A percentile compares a stretch with the other conserved stretches of the same genome.
These are phyloP conservation scores for Collybia mongolica DNA, from an alignment of 768 basidiomycete species.

Conservation along the genomic window DNA sequence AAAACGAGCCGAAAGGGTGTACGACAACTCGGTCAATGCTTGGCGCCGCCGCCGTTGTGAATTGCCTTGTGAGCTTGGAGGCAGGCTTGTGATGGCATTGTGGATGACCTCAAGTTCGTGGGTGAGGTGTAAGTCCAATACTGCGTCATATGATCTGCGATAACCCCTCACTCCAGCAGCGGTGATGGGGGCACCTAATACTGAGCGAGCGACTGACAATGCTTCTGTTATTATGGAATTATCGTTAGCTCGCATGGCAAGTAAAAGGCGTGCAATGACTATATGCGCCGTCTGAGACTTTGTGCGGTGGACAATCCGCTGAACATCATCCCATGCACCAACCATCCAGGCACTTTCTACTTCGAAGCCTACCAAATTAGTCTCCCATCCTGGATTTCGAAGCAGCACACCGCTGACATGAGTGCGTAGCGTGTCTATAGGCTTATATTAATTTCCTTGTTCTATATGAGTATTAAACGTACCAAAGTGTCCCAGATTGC, in stretches of 20 bases:
- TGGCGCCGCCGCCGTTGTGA: slow-evolving; percentile 30
- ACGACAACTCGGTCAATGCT: slow-evolving; percentile 42
- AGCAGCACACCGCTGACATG: slow-evolving; percentile 91
- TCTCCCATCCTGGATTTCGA: slow-evolving; percentile 82
- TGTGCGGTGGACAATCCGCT: slow-evolving; percentile 50
- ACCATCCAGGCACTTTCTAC: slow-evolving; percentile 96
- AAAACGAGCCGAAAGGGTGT: slow-evolving; percentile 61
- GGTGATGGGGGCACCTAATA: slow-evolving; percentile 77
- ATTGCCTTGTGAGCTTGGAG: slow-evolving; percentile 34
- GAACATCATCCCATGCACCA: slow-evolving; percentile 87
- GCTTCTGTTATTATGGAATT: slow-evolving; percentile 41
- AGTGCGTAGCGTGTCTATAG: slow-evolving; percentile 85
- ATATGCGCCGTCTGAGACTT: slow-evolving; percentile 57
- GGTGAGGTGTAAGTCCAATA: slow-evolving; percentile 80
- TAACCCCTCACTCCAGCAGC: slow-evolving; percentile 83
- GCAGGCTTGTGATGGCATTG: slow-evolving; percentile 35
- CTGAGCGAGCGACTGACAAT: slow-evolving; percentile 62
- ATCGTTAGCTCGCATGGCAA: slow-evolving; percentile 71
- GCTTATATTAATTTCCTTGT: background rate
- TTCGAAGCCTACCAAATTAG: slow-evolving; percentile 75
- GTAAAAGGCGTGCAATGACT: slow-evolving; percentile 74
- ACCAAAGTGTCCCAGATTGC: slow-evolving; percentile 98
- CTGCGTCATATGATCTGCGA: slow-evolving; percentile 82
- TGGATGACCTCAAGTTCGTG: slow-evolving; percentile 81
- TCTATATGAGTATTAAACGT: slow-evolving; percentile 21